A percentile compares a stretch with the other conserved stretches of the same genome.
phyloP scores from a whole-genome alignment of 371 early-diverging fungal genomes.

The Dinochytrium kinnereticum region DNA sequence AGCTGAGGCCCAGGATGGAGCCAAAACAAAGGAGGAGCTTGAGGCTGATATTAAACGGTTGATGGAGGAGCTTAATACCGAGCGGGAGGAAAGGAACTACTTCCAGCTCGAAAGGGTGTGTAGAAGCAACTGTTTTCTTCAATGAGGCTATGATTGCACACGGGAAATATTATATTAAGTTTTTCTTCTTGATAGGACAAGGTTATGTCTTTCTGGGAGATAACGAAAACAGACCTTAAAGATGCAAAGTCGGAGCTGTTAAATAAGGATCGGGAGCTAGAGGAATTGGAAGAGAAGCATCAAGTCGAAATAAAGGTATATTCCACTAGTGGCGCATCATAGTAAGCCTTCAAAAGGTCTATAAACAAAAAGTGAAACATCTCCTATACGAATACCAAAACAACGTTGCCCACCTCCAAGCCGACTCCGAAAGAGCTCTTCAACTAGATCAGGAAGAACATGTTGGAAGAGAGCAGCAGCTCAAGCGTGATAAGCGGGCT shows the following conservation, averaged over 20 bases:
- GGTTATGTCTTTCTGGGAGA: constrained; percentile 60
- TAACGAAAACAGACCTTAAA: constrained; percentile 56
- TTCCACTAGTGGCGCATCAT: background rate
- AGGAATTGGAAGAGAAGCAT: constrained; percentile 65
- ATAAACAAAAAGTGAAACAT: constrained; percentile 71
- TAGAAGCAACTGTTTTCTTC: no score
- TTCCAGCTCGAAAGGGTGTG: constrained; percentile 61
- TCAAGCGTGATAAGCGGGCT: constrained; percentile 59
- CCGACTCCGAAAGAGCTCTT: constrained; percentile 58
- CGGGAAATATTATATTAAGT: background rate
- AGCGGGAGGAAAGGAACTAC: constrained; percentile 61
- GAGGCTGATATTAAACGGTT: constrained; percentile 52
- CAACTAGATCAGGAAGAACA: constrained; percentile 59
- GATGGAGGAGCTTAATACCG: constrained; percentile 49
- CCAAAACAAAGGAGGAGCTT: constrained; percentile 36
- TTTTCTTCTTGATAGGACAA: constrained; percentile 51
- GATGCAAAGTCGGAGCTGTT: constrained; percentile 51
- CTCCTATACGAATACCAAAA: constrained; percentile 69
- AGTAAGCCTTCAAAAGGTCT: constrained; percentile 42
- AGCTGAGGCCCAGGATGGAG: constrained; percentile 16
- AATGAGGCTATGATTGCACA: background rate
- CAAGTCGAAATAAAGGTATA: constrained; percentile 65
- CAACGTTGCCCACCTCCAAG: constrained; percentile 66
- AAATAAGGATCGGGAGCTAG: constrained; percentile 63
- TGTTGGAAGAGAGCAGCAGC: constrained; percentile 50